Evolutionary conservation across 306 rosid genomes (phyloP).

Genomic region (Gleditsia sinensis): DNA sequence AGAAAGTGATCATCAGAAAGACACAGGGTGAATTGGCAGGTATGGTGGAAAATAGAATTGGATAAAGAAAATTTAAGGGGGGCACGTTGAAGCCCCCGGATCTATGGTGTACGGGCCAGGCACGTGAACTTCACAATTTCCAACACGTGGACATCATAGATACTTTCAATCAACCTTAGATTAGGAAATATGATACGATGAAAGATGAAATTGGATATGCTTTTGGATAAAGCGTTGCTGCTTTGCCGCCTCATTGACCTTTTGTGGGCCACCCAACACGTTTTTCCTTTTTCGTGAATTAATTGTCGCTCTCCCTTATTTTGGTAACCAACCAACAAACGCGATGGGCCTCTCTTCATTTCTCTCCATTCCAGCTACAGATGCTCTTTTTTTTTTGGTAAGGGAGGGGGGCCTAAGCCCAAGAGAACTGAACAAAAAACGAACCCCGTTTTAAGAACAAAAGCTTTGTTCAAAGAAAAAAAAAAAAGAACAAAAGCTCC

Average conservation of each 20-base stretch:
- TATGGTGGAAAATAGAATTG: neutral
- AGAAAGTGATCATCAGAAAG: neutral
- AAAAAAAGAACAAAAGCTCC: no score
- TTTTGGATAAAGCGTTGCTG: neutral
- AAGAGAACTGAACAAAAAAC: no score
- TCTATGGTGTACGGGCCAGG: no score
- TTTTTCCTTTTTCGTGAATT: neutral
- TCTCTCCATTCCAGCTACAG: no score
- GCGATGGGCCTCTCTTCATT: no score
- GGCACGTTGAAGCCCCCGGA: no score
- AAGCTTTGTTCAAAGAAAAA: no score
- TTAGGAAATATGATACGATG: neutral
- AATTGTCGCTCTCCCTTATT: no score
- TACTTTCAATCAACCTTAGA: neutral
- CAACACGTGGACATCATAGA: constrained; percentile 26
- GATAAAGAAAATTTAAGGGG: constrained; percentile 34
- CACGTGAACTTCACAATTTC: constrained; percentile 17
- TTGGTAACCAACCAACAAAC: no score
- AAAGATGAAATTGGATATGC: neutral
- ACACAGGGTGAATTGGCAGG: neutral
- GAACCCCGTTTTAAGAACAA: no score
- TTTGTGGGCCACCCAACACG: neutral
- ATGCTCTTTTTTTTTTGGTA: no score
- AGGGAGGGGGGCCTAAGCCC: no score
- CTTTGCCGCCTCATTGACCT: constrained; percentile 19